Evolutionary conservation across 2,329 filamentous ascomycete genomes (phyloP), one percentile per base, ranked within the genome.

Genomic region (Albophoma yamanashiensis): DNA sequence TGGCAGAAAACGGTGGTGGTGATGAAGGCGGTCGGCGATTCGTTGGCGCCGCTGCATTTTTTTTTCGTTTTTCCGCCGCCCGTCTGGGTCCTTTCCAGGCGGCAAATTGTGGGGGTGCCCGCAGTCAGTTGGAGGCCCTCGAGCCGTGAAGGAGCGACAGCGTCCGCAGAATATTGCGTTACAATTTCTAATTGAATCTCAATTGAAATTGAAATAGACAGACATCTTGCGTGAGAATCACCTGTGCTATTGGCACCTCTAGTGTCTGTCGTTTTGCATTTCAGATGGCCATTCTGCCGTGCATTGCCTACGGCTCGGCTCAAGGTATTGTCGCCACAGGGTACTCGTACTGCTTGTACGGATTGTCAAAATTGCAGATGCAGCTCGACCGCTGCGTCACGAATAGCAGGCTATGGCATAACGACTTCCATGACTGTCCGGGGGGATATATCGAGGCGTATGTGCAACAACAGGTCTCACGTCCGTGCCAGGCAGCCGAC

Each of bases 11-110:
- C 17, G 50, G 8, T 20, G 50, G 17, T 53, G 50, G 27, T 53
- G 50, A 55, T 58, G 45, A 60, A 64, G 63, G 61, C 60, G 63
- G 62, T 63, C 60, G 61, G 59, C 56, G 56, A 59, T 50, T 55
- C 63, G 50, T 45, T 57, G 53, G 45, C 43, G 42, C 58, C 58
- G 60, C 56, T 59, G 59, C 58, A 53, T 59, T 65, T 62, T 64
- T 63, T 61, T 60, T 58, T 20, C 42, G 57, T 63, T 63, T 63
- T 59, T 55, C 50, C 34, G 25, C 47, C 39, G 57, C 38, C 20
- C 59, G 27, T 60, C 56, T 38, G 47, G 47, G 12, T 34, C 42
- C 39, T 39, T 56, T 17, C 15, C 5, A 4, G 22, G 38, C 43
- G 55, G 22, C 55, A 56, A 56, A 56, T 43, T 43, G 55, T 56